Evolutionary conservation across 2,329 filamentous ascomycete species (phyloP).

Genomic region (Botryosphaeria dothidea): DNA sequence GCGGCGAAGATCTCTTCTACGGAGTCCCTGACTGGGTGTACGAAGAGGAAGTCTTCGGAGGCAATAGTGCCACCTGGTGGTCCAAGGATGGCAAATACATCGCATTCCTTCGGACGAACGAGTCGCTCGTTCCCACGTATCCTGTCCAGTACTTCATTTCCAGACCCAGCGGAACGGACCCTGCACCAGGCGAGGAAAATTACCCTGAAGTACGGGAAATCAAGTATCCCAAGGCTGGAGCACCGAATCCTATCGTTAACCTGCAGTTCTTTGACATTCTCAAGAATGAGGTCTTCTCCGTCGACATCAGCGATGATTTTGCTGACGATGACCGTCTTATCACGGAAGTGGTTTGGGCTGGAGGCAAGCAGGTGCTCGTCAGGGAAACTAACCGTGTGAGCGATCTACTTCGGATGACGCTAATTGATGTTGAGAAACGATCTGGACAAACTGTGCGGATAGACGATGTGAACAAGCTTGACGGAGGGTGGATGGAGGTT

Average conservation of each 20-base stretch:
- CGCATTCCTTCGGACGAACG: conserved; percentile 91
- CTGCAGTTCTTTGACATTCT: conserved; percentile 85
- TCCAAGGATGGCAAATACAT: conserved; percentile 84
- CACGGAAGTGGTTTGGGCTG: conserved; percentile 90
- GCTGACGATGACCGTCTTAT: conserved; percentile 81
- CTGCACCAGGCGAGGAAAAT: conserved; percentile 71
- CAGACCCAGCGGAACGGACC: conserved; percentile 72
- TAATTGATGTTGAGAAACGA: conserved; percentile 75
- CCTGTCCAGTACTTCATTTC: conserved; percentile 92
- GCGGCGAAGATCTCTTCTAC: conserved; percentile 87
- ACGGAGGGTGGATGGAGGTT: conserved; percentile 97
- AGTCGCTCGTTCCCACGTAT: conserved; percentile 86
- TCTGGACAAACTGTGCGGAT: conserved; percentile 77
- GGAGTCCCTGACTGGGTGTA: conserved; percentile 98
- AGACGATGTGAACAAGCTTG: conserved; percentile 77
- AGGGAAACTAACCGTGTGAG: conserved; percentile 94
- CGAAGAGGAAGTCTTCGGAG: conserved; percentile 79
- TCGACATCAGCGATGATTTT: conserved; percentile 77
- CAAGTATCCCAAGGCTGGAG: conserved; percentile 96
- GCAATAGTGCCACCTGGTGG: conserved; percentile 91
- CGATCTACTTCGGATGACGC: conserved; percentile 81
- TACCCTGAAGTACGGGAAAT: conserved; percentile 90
- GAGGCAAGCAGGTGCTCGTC: conserved; percentile 74
- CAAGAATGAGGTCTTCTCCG: conserved; percentile 75
- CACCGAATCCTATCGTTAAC: conserved; percentile 87